Base-by-base conservation (phyloP, 306 rosid genomes). In the Albizia julibrissin region DNA sequence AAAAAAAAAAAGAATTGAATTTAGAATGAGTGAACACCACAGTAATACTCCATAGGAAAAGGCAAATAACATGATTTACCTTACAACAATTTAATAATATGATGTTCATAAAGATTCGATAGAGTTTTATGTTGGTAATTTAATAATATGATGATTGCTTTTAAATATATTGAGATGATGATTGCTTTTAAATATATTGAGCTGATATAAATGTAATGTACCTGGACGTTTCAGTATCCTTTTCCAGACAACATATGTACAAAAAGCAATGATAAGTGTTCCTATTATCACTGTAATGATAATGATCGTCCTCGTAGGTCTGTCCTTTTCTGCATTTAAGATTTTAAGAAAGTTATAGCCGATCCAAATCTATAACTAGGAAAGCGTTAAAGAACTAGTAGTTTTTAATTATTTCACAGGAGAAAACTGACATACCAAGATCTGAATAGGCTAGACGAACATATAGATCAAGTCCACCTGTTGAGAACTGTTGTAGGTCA, bases 241-340 rank as follows among this genome's bases (percentile, higher is more conserved):
- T 47, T 40, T 82, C 86, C 86, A 78, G 33, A 74, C 3, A 18
- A 85, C 4, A 85, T 39, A 85, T 15, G 81, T 65, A 75, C 71
- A 8, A 22, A 44, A 9, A 0, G 64, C 18, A 56, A 9, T 8
- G 70, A 79, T 22, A 42, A 42, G 46, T 46, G 50, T 46, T 46
- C 50, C 50, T 46, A 46, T 46, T 46, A 46, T 13, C 12, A 46
- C 50, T 12, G 50, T 11, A 46, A 46, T 46, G 46, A 42, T 42
- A 10, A 42, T 42, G 46, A 42, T 8, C 46, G 1, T 42, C 12
- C 46, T 42, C 46, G 50, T 13, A 46, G 15, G 50, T 12, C 50
- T 46, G 12, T 11, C 50, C 16, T 46, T 46, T 46, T 46, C 50
- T 46, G 50, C 50, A 46, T 46, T 13, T 44, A 44, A 44, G 49